Conservation (phyloP, 768 basidiomycete genomes). For the Rhodosporidiobolus odoratus region DNA sequence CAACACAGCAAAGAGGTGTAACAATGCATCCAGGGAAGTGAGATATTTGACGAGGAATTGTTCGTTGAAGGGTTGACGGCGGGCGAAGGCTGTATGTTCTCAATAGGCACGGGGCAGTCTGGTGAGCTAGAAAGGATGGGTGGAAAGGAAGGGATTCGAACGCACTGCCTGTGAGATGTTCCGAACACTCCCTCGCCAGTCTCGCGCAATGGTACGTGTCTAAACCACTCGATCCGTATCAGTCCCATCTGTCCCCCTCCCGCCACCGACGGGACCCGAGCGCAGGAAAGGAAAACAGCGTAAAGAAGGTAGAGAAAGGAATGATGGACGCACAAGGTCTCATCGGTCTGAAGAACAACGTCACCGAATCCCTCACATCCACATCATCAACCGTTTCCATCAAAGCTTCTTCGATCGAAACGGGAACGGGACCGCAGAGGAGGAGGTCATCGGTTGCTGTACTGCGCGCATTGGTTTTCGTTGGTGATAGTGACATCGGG, state of each 20-base stretch:
- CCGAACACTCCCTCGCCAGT: constrained; percentile 28
- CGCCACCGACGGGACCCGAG: too few species aligned
- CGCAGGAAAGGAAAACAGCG: too few species aligned
- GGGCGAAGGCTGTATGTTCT: constrained; percentile 27
- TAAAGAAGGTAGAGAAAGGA: not conserved
- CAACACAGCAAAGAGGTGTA: constrained; percentile 33
- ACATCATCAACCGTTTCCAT: constrained; percentile 37
- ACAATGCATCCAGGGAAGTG: constrained; percentile 33
- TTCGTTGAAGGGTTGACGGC: constrained; percentile 32
- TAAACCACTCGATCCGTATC: too few species aligned
- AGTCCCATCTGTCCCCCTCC: too few species aligned
- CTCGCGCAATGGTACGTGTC: constrained; percentile 30
- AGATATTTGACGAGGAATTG: constrained; percentile 23
- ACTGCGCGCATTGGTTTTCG: not conserved
- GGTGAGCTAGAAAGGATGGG: not conserved
- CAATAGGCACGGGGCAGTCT: too few species aligned
- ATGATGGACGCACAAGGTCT: constrained; percentile 8
- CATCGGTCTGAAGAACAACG: constrained; percentile 35
- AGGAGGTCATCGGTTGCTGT: constrained; percentile 31
- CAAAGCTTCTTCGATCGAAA: constrained; percentile 29
- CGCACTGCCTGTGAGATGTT: constrained; percentile 34
- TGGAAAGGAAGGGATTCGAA: not conserved
- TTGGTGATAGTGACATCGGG: too few species aligned
- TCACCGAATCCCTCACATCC: constrained; percentile 35
- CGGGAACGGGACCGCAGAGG: constrained; percentile 27